Percentiles rank a stretch among this genome's conserved stretches.
These are phyloP conservation scores for Taphrina pruni DNA, from an alignment of 1,139 yeast species.

Conservation along the genomic window DNA sequence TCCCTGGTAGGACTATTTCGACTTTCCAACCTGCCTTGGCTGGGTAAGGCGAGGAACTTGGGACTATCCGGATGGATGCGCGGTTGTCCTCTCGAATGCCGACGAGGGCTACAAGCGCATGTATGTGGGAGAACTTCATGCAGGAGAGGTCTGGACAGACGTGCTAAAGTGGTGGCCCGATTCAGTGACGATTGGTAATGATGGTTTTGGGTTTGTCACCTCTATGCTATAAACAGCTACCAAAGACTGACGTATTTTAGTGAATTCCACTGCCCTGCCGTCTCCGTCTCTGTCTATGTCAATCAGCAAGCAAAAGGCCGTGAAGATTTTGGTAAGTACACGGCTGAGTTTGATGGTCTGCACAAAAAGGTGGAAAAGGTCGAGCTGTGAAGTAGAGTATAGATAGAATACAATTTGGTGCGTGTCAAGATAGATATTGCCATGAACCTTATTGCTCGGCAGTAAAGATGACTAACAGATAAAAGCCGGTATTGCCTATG, in stretches of 20 bases:
- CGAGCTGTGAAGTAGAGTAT: constrained; percentile 12
- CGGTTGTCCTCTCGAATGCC: constrained; percentile 46
- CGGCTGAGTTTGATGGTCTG: constrained; percentile 35
- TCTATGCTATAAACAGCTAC: too few relatives aligned
- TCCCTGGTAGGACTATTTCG: constrained; percentile 30
- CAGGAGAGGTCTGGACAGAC: constrained; percentile 46
- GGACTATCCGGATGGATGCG: constrained; percentile 45
- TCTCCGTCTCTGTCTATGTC: constrained; percentile 45
- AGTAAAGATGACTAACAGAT: not conserved
- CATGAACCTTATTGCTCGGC: not conserved
- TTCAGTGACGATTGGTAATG: constrained; percentile 43
- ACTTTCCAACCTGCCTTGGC: constrained; percentile 45
- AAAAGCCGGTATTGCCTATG: not conserved
- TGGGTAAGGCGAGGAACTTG: constrained; percentile 47
- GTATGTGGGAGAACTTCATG: constrained; percentile 45
- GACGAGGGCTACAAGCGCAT: constrained; percentile 45
- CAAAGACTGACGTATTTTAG: not conserved
- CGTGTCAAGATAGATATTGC: not conserved
- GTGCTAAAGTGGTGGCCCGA: constrained; percentile 44
- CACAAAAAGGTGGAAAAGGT: constrained; percentile 28
- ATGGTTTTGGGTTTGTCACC: constrained; percentile 42
- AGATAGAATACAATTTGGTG: not conserved
- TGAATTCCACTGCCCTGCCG: constrained; percentile 44
- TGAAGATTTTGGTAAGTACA: constrained; percentile 42
- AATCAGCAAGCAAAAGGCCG: constrained; percentile 44